These are phyloP conservation scores for Chaetomiaceae sp. DNA, from an alignment of 2,329 filamentous ascomycete genomes.

Conservation along the genomic window DNA sequence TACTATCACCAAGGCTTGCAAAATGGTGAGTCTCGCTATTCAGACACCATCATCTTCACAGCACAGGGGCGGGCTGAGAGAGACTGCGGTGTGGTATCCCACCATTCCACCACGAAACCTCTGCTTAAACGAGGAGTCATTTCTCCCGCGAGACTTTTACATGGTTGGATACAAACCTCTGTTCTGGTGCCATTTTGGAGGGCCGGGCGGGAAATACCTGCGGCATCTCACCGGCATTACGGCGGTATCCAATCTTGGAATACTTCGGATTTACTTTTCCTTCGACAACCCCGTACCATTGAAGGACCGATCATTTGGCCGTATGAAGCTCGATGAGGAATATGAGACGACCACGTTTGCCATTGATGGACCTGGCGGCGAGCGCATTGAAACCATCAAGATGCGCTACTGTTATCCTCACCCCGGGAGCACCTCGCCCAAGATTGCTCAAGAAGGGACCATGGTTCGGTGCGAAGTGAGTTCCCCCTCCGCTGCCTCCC, in stretches of 20 bases:
- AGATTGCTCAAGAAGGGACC: neutral
- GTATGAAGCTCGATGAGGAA: neutral
- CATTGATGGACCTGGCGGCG: conserved; percentile 5
- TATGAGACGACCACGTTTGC: neutral
- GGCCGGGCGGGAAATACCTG: neutral
- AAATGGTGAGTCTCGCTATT: conserved; percentile 5
- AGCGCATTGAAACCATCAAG: neutral
- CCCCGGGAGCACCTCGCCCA: too few species aligned
- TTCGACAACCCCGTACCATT: neutral
- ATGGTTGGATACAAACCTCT: neutral
- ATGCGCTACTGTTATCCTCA: neutral
- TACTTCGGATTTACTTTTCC: neutral
- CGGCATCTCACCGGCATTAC: neutral
- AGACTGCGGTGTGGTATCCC: conserved; percentile 2
- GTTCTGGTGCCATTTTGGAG: conserved; percentile 3
- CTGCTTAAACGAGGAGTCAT: conserved; percentile 1
- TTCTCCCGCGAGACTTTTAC: neutral
- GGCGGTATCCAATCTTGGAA: neutral
- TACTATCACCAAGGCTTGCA: neutral
- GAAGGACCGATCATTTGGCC: neutral
- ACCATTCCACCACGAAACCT: neutral
- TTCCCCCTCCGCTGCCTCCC: neutral
- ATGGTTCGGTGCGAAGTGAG: conserved; percentile 1
- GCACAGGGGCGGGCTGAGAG: neutral
- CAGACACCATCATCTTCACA: neutral